Conservation (phyloP, 2,329 filamentous ascomycete genomes). For the Cladosporium cucumerinum region DNA sequence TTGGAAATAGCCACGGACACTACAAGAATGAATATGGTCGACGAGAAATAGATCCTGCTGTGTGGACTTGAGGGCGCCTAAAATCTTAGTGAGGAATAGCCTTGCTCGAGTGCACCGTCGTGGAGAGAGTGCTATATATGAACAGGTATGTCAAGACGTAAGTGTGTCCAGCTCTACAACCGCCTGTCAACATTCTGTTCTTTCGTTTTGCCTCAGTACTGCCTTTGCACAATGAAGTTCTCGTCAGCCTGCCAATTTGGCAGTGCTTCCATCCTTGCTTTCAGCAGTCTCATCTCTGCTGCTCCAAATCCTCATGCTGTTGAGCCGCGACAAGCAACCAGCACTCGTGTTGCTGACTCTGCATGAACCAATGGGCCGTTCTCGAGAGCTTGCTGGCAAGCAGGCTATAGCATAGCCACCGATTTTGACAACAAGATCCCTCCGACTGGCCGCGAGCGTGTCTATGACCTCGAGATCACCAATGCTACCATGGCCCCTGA, state of each 20-base stretch:
- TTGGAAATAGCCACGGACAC: background rate
- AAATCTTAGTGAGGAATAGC: background rate
- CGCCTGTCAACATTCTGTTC: background rate
- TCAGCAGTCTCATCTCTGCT: background rate
- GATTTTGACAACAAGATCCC: slow-evolving; percentile 35
- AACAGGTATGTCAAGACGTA: background rate
- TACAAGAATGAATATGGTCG: background rate
- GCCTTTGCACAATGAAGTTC: background rate
- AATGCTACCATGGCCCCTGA: slow-evolving; percentile 46
- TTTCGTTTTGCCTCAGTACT: background rate
- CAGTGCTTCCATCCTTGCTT: background rate
- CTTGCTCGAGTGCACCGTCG: background rate
- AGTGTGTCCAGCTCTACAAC: background rate
- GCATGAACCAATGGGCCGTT: slow-evolving; percentile 31
- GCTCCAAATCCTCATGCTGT: background rate
- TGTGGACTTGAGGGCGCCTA: background rate
- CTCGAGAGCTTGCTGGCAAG: slow-evolving; percentile 30
- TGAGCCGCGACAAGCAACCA: background rate
- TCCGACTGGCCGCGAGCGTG: slow-evolving; percentile 30
- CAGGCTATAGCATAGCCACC: slow-evolving; percentile 31
- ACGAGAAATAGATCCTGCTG: background rate
- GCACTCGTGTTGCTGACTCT: slow-evolving; percentile 8
- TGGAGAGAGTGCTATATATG: background rate
- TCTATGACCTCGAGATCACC: slow-evolving; percentile 43
- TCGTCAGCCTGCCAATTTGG: background rate